Conservation (phyloP, 805 yeast genomes). For the Saturnispora gosingensis region DNA sequence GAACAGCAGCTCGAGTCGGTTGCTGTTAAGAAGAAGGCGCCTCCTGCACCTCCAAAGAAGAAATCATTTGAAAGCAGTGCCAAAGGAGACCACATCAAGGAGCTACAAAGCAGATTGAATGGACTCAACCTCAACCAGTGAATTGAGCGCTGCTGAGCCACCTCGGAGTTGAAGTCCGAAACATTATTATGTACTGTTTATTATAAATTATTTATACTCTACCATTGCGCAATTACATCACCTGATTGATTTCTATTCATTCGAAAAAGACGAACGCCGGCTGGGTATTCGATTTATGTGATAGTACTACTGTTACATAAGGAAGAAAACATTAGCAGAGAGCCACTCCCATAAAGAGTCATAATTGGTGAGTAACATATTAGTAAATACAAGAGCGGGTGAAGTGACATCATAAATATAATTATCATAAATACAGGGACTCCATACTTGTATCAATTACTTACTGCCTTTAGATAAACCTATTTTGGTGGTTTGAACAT, state of each 20-base stretch:
- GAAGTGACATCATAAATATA: background rate
- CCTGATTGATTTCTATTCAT: background rate
- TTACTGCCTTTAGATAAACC: too few species aligned
- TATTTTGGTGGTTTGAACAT: too few species aligned
- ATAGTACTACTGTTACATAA: background rate
- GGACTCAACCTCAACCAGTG: constrained; percentile 15
- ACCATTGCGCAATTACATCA: background rate
- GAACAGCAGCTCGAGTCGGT: constrained; percentile 8
- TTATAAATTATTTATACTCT: too few species aligned
- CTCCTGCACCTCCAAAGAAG: constrained; percentile 9
- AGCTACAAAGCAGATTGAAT: constrained; percentile 23
- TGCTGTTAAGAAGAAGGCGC: constrained; percentile 4
- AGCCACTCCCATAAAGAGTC: background rate
- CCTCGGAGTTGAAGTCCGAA: background rate
- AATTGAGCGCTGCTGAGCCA: background rate
- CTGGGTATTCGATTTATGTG: background rate
- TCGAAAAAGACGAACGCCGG: background rate
- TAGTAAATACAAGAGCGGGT: background rate
- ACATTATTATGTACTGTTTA: background rate
- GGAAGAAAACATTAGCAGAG: background rate
- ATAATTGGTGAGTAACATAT: background rate
- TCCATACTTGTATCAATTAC: too few species aligned
- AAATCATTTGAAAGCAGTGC: constrained; percentile 13
- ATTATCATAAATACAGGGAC: too few species aligned
- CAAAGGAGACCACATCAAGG: constrained; percentile 23